Base-by-base conservation (phyloP, 352 stramenopile species). In the Globisporangium nunn region DNA sequence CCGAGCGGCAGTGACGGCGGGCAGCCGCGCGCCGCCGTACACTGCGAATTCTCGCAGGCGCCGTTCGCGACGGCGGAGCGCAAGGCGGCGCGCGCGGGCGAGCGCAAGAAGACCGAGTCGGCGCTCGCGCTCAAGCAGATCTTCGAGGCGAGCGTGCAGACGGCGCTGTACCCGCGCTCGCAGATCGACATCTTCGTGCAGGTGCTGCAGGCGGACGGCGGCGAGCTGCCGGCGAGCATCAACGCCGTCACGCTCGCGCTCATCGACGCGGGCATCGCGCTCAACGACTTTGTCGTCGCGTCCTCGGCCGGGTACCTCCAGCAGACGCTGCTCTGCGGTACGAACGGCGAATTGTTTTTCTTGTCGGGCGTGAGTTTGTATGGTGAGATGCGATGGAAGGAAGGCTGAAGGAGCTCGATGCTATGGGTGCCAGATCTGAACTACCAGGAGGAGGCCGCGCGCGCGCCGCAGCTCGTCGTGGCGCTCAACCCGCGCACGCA, bases 171-270 rank as follows among this genome's bases (percentile, higher is more conserved):
- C 55, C 85, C 88, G 52, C 78, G 85, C 18, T 96, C 88, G 51
- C 88, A 97, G 72, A 97, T 97, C 60, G 87, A 96, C 61, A 90
- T 97, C 29, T 96, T 95, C 37, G 80, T 97, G 39, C 90, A 97
- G 60, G 85, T 97, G 59, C 66, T 96, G 50, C 87, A 97, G 56
- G 80, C 87, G 5, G 91, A 97, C 60, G 91, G 91, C 37, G 85
- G 89, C 12, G 81, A 93, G 58, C 64, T 96, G n/a, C 67, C 85
- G 0, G 86, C 88, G 23, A 91, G 81, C 50, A 91, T 96, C 64
- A 97, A 97, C 62, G 91, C 89, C 18, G 86, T 94, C 37, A 92
- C 86, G 18, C 69, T 97, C 56, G 91, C 91, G 53, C 71, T 97
- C 0, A 90, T 96, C 41, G 88, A 97, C 58, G 91, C 91, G 1